Conservation (phyloP, 192 early-diverging fungal species). For the Jimgerdemannia flammicorona region DNA sequence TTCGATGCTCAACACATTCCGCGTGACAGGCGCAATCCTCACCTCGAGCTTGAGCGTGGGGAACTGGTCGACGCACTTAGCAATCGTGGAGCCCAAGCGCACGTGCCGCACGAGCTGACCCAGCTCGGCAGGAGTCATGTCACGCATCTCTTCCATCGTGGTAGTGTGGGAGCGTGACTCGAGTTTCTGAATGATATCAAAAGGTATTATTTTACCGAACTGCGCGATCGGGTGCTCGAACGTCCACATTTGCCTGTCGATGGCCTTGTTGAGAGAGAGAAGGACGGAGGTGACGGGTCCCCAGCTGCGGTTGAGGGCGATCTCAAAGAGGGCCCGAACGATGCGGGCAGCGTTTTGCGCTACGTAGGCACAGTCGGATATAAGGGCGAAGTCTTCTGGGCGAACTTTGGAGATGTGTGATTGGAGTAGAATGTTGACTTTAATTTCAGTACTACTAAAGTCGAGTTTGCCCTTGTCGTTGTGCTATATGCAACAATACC, state of each 20-base stretch:
- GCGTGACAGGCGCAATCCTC: constrained; percentile 89
- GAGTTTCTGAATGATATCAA: constrained; percentile 73
- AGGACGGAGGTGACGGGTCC: constrained; percentile 75
- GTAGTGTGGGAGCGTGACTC: constrained; percentile 51
- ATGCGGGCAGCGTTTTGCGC: constrained; percentile 93
- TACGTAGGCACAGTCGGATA: constrained; percentile 92
- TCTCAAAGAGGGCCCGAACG: constrained; percentile 93
- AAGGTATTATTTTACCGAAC: constrained; percentile 65
- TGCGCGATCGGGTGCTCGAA: constrained; percentile 88
- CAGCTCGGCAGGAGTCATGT: constrained; percentile 82
- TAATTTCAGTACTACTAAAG: constrained; percentile 77
- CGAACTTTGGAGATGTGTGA: constrained; percentile 71
- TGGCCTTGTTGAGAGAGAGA: constrained; percentile 79
- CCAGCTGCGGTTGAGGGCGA: constrained; percentile 89
- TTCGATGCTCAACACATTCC: constrained; percentile 82
- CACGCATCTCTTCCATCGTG: constrained; percentile 66
- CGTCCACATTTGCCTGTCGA: constrained; percentile 90
- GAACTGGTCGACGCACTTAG: constrained; percentile 77
- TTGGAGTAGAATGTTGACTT: constrained; percentile 95
- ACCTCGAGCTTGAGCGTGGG: constrained; percentile 80
- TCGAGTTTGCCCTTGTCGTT: too few species aligned
- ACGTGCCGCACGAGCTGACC: constrained; percentile 82
- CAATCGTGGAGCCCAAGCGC: constrained; percentile 73
- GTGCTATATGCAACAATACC: background rate
- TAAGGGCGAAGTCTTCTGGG: constrained; percentile 91